Conservation (phyloP, 352 stramenopile species). For the Phytophthora agathidicida region DNA sequence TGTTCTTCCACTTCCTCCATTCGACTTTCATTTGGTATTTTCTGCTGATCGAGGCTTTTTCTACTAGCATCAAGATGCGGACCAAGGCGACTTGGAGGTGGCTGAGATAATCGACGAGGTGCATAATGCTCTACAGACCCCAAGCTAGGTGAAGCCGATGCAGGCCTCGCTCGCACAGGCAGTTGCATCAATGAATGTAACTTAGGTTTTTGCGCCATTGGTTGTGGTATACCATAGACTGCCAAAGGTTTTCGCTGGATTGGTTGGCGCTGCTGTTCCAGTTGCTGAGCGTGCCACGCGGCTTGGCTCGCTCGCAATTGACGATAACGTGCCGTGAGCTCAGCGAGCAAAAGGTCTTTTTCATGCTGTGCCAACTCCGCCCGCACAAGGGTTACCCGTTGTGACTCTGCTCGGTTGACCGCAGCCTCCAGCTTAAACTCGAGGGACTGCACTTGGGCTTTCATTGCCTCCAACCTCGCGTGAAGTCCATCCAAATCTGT, state of each 20-base stretch:
- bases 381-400: constrained; percentile 46
- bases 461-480: constrained; percentile 16
- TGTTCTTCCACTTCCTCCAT: constrained; percentile 48
- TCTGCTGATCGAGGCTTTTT: background rate
- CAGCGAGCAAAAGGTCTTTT: constrained; percentile 60
- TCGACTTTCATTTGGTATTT: constrained; percentile 5
- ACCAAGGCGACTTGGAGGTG: constrained; percentile 30
- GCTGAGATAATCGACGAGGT: constrained; percentile 17
- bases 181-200: constrained; percentile 25
- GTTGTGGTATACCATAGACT: constrained; percentile 59
- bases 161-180: constrained; percentile 20
- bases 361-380: constrained; percentile 53
- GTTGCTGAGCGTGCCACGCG: constrained; percentile 7
- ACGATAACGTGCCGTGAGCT: constrained; percentile 56
- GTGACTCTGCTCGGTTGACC: constrained; percentile 29
- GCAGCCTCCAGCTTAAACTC: constrained; percentile 17
- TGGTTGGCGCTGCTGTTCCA: constrained; percentile 3
- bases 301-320: constrained; percentile 32
- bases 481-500: constrained; percentile 58
- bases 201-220: constrained; percentile 45
- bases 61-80: background rate
- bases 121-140: constrained; percentile 1
- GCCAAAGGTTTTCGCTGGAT: constrained; percentile 41
- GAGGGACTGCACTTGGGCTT: constrained; percentile 15
- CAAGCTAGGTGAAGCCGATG: constrained; percentile 29